A percentile compares a stretch with the other conserved stretches of the same genome.
Evolutionary conservation across 768 basidiomycete genomes (phyloP).

Genomic region (Leccinum uliginosum): DNA sequence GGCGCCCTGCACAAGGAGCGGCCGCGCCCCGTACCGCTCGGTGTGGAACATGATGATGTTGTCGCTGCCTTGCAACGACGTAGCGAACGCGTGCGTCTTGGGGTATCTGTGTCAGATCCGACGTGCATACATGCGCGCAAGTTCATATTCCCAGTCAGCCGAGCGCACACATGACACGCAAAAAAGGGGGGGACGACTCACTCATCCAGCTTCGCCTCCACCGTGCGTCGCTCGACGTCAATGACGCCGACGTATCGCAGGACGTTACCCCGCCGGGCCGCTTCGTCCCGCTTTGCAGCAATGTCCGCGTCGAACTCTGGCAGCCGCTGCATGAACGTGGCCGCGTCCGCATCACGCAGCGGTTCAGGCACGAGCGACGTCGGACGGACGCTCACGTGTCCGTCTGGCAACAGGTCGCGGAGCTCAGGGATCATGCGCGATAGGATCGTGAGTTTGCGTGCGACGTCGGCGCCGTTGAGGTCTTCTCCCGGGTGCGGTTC

Average conservation of each 20-base stretch:
- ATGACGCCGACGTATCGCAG: slow-evolving; percentile 93
- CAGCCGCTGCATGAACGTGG: slow-evolving; percentile 77
- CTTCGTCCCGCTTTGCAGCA: slow-evolving; percentile 69
- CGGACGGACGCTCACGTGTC: slow-evolving; percentile 78
- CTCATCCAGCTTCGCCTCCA: slow-evolving; percentile 90
- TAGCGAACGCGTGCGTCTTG: slow-evolving; percentile 87
- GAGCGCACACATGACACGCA: not conserved
- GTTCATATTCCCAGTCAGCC: not conserved
- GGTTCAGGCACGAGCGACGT: slow-evolving; percentile 80
- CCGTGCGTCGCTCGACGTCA: slow-evolving; percentile 59
- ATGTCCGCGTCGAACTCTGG: slow-evolving; percentile 82
- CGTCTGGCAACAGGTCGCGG: slow-evolving; percentile 58
- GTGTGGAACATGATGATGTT: slow-evolving; percentile 99
- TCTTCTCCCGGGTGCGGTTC: slow-evolving; percentile 98
- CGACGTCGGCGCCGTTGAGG: slow-evolving; percentile 94
- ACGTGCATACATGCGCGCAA: not conserved
- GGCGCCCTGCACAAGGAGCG: slow-evolving; percentile 91
- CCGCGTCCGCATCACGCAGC: slow-evolving; percentile 68
- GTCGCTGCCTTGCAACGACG: slow-evolving; percentile 92
- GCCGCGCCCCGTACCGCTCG: slow-evolving; percentile 80
- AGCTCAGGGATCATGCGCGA: slow-evolving; percentile 65
- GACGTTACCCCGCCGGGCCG: slow-evolving; percentile 76
- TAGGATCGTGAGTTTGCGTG: slow-evolving; percentile 94
- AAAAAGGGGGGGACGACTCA: slow-evolving; percentile 34
- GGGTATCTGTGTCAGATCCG: slow-evolving; percentile 60